Conservation (phyloP, 257 asterid genomes). For the Ballota nigra region DNA sequence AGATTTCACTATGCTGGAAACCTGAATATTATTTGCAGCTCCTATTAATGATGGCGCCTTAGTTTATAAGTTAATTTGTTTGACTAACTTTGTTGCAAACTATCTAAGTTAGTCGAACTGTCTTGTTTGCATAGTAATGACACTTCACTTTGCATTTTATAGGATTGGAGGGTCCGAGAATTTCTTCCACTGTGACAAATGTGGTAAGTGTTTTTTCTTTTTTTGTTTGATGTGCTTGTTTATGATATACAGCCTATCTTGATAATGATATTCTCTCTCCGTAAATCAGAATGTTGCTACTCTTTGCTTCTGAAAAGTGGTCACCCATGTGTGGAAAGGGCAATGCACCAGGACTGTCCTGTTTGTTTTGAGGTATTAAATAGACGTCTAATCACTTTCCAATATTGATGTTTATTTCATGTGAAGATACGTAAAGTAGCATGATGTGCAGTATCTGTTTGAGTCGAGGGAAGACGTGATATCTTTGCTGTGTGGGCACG, state of each 20-base stretch:
- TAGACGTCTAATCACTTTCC: background rate
- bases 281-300: conserved; percentile 35
- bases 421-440: background rate
- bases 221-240: background rate
- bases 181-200: conserved; percentile 60
- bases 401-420: background rate
- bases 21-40: background rate
- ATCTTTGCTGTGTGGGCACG: conserved; percentile 75
- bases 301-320: conserved; percentile 39
- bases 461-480: conserved; percentile 62
- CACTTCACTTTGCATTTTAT: conserved; percentile 11
- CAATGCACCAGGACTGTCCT: conserved; percentile 90
- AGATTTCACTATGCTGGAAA: background rate
- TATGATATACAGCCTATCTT: background rate
- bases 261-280: background rate
- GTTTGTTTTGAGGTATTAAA: conserved; percentile 70
- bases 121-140: background rate
- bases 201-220: conserved; percentile 36
- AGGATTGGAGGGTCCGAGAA: conserved; percentile 62
- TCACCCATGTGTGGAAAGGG: conserved; percentile 76
- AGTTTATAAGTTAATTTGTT: background rate
- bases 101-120: background rate
- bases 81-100: background rate
- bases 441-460: conserved; percentile 52
- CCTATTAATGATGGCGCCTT: background rate